Conservation (phyloP, 148 eudicot species). For the Euryodendron excelsum region DNA sequence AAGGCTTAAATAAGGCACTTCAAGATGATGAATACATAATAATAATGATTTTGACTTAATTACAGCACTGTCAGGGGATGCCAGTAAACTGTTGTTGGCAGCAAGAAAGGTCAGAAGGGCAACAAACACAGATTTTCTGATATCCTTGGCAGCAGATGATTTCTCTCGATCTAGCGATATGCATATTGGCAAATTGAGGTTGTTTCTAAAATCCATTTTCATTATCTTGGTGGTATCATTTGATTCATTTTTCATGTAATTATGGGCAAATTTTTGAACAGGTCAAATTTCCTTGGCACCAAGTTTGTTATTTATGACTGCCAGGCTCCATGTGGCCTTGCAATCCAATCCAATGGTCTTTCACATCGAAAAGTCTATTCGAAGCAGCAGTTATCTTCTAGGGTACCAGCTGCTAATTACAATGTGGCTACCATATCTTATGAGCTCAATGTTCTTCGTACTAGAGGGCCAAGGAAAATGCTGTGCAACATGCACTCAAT, state of each 20-base stretch:
- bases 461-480: constrained; percentile 61
- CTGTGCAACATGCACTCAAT: constrained; percentile 43
- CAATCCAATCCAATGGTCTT: constrained; percentile 17
- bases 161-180: constrained; percentile 37
- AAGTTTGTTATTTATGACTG: constrained; percentile 41
- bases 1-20: not conserved
- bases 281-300: constrained; percentile 59
- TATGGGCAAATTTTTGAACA: constrained; percentile 10
- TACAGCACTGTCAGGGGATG: constrained; percentile 51
- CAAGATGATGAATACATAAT: not conserved
- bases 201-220: not conserved
- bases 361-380: constrained; percentile 20
- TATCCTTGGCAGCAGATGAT: constrained; percentile 40
- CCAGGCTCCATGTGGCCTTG: constrained; percentile 27
- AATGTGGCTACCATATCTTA: constrained; percentile 39
- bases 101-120: constrained; percentile 46
- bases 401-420: constrained; percentile 22
- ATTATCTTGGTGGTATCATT: constrained; percentile 14
- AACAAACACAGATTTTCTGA: constrained; percentile 36
- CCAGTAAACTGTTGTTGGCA: constrained; percentile 42
- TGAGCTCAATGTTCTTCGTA: constrained; percentile 47
- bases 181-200: constrained; percentile 54
- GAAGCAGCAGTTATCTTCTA: constrained; percentile 23
- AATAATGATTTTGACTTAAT: not conserved
- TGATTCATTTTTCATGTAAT: not conserved